Percentiles rank a stretch among this genome's conserved stretches.
These are phyloP conservation scores for Fonsecaea pugnacius DNA, from an alignment of 2,329 filamentous ascomycete species.

Conservation along the genomic window DNA sequence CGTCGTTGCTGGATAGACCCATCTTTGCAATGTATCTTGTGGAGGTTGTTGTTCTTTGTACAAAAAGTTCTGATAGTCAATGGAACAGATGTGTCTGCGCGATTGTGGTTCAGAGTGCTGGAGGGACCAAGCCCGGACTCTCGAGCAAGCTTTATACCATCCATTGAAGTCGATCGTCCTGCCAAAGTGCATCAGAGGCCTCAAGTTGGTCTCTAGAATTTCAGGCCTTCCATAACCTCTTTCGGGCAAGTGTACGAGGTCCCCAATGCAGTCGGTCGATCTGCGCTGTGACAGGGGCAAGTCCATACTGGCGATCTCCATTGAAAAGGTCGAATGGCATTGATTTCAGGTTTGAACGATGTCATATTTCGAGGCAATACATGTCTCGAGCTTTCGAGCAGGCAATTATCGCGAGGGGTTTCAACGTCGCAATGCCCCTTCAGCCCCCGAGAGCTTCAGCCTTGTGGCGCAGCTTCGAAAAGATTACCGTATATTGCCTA, in stretches of 20 bases:
- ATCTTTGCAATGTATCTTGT: background rate
- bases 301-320: background rate
- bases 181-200: background rate
- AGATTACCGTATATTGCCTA: background rate
- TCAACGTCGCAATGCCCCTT: background rate
- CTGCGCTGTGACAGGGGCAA: background rate
- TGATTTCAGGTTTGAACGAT: background rate
- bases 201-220: background rate
- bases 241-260: background rate
- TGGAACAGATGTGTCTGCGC: background rate
- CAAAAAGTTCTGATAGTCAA: background rate
- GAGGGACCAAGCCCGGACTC: background rate
- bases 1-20: constrained; percentile 7
- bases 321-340: background rate
- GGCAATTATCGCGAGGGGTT: background rate
- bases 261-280: background rate
- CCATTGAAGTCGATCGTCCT: constrained; percentile 1
- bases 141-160: background rate
- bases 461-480: constrained; percentile 14
- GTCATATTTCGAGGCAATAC: background rate
- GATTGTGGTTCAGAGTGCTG: background rate
- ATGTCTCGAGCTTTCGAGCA: background rate
- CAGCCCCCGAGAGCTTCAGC: background rate
- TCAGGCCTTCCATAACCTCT: background rate
- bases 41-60: background rate